Base-by-base conservation (phyloP, 2,329 filamentous ascomycete genomes). In the Clonostachys sp. region DNA sequence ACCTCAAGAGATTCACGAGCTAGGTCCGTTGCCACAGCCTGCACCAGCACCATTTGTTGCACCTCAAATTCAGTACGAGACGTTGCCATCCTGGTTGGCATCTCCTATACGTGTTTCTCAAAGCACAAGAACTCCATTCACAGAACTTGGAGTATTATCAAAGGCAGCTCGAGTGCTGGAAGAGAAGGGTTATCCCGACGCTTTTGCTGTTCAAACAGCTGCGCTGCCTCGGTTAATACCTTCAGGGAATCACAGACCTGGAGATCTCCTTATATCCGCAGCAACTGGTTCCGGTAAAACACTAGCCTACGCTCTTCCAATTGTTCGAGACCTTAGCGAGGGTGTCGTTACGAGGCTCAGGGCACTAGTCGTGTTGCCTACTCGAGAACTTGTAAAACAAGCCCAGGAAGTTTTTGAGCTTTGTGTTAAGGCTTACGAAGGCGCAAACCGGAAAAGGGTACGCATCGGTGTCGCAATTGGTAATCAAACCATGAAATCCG, bases 271-370 rank as follows among this genome's bases (percentile, higher is more conserved):
- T 41, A 85, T 99, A 4, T 94, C 91, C 8, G 94, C 95, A 0
- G 88, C 92, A 2, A 99, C 94, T 0, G 94, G 94, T 9, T 97
- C 94, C 1, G 94, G 94, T 48, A 99, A 99, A 63, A 99, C 94
- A 0, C 67, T 99, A 14, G 87, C 92, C 1, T 99, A 99, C 59
- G 81, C 92, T 1, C 71, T 99, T 4, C 94, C 94, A 0, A 83
- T 99, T 49, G 78, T 95, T 5, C 82, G 90, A 42, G 84, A 86
- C 45, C 72, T 99, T 44, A 84, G 86, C 54, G 73, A 79, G 34
- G 77, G 78, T 13, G 70, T 71, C 18, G 75, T 83, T 12, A 87
- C 86, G 1, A 80, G 80, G 47, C 69, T 99, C 9, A 80, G 88
- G 38, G 91, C 86, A 1, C 66, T 99, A 1, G 82, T 99, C 42